phyloP scores from a whole-genome alignment of 805 yeast genomes.

The Starmerella riodocensis region DNA sequence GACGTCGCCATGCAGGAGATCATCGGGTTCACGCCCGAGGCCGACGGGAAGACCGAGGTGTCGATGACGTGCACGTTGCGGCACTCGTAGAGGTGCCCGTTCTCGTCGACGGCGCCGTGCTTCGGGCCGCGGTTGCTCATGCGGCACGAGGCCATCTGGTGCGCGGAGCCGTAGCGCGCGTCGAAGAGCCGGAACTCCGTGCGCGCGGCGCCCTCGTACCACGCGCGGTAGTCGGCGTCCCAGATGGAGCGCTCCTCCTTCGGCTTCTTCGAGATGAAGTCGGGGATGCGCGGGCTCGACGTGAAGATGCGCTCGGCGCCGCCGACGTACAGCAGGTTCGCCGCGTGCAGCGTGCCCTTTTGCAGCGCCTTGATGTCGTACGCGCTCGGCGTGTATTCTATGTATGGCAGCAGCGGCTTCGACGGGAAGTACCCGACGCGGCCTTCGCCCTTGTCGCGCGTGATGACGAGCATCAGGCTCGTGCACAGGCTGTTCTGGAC shows the following conservation, averaged over 20 bases:
- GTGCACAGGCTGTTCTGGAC: slow-evolving; percentile 30
- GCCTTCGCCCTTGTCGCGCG: slow-evolving; percentile 33
- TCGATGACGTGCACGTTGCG: slow-evolving; percentile 39
- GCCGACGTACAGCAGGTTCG: slow-evolving; percentile 36
- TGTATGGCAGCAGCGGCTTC: slow-evolving; percentile 25
- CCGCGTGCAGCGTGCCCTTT: slow-evolving; percentile 30
- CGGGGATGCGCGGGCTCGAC: slow-evolving; percentile 27
- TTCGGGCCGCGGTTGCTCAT: slow-evolving; percentile 32
- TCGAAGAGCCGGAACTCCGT: slow-evolving; percentile 23
- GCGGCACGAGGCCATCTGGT: slow-evolving; percentile 42
- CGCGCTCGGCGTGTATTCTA: slow-evolving; percentile 33
- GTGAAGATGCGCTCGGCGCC: slow-evolving; percentile 36
- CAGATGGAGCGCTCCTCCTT: slow-evolving; percentile 28
- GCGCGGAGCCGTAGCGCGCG: slow-evolving; percentile 35
- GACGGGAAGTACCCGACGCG: slow-evolving; percentile 26
- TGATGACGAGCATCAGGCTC: slow-evolving; percentile 33
- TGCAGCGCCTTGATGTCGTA: slow-evolving; percentile 33
- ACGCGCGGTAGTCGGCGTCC: slow-evolving; percentile 33
- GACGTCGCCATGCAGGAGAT: slow-evolving; percentile 37
- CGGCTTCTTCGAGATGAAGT: slow-evolving; percentile 28
- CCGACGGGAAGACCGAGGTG: slow-evolving; percentile 39
- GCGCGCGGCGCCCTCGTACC: slow-evolving; percentile 23
- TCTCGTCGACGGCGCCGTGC: slow-evolving; percentile 34
- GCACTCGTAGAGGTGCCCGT: slow-evolving; percentile 38
- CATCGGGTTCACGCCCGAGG: slow-evolving; percentile 46